phyloP scores from a whole-genome alignment of 441 rosid species.

The Iberis amara region DNA sequence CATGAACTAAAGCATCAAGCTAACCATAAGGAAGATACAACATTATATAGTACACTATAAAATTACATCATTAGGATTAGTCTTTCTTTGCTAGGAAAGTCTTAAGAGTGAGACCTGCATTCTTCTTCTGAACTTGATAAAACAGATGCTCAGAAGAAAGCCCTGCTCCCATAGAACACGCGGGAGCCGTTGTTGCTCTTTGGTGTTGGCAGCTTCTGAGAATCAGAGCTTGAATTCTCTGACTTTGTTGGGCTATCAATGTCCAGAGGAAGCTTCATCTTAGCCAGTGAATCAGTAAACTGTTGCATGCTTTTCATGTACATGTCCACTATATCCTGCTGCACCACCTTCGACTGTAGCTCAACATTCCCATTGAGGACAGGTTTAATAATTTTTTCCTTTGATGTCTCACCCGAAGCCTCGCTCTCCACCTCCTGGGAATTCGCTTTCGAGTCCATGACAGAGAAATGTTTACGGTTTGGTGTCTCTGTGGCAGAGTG shows the following conservation, averaged over 20 bases:
- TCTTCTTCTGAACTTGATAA: conserved; percentile 36
- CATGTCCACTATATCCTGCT: conserved; percentile 86
- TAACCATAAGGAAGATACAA: conserved; percentile 51
- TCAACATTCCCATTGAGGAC: conserved; percentile 46
- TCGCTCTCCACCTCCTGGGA: conserved; percentile 39
- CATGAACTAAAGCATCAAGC: conserved; percentile 33
- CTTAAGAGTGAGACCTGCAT: conserved; percentile 49
- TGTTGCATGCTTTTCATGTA: conserved; percentile 96
- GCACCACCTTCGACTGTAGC: conserved; percentile 82
- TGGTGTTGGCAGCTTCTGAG: conserved; percentile 53
- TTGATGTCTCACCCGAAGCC: conserved; percentile 42
- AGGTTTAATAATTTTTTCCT: conserved; percentile 44
- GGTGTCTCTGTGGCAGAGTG: conserved; percentile 52
- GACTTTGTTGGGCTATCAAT: conserved; percentile 64
- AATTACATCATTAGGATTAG: conserved; percentile 61
- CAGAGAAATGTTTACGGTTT: conserved; percentile 44
- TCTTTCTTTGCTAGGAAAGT: conserved; percentile 42
- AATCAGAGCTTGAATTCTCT: conserved; percentile 74
- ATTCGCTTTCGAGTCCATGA: conserved; percentile 34
- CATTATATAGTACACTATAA: conserved; percentile 48
- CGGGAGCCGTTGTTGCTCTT: conserved; percentile 62
- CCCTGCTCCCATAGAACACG: conserved; percentile 93
- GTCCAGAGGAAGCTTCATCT: conserved; percentile 94
- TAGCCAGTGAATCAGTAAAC: conserved; percentile 75
- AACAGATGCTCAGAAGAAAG: conserved; percentile 73